These are phyloP conservation scores for Wickerhamiella alocasiicola DNA, from an alignment of 805 yeast species.

Conservation along the genomic window DNA sequence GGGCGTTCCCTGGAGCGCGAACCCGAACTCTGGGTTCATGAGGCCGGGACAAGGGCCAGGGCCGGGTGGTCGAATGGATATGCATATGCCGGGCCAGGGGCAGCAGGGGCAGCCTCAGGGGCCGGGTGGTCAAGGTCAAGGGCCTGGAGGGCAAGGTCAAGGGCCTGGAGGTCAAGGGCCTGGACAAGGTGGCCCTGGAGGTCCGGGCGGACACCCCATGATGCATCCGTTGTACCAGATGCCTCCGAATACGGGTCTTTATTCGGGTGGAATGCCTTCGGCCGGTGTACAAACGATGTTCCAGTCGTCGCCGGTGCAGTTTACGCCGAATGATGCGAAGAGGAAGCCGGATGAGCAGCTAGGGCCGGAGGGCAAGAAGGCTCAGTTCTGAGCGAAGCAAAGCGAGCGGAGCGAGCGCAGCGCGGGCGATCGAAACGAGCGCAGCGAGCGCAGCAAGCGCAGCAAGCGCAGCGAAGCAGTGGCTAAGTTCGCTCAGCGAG, in stretches of 20 bases:
- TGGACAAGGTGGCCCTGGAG: no score
- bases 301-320: constrained; percentile 4
- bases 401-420: no score
- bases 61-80: no score
- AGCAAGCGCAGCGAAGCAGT: no score
- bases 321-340: constrained; percentile 5
- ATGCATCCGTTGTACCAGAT: background rate
- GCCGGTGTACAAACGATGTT: constrained; percentile 2
- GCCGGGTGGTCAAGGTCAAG: no score
- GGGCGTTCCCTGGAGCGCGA: constrained; percentile 27
- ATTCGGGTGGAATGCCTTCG: constrained; percentile 2
- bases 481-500: no score
- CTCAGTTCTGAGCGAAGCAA: background rate
- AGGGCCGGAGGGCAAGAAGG: background rate
- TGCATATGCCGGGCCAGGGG: constrained; percentile 4
- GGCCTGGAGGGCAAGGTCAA: no score
- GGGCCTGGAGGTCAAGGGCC: no score
- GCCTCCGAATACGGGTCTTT: constrained; percentile 2
- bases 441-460: no score
- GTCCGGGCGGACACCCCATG: background rate
- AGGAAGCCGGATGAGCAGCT: constrained; percentile 1
- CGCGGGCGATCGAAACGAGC: no score
- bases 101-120: no score
- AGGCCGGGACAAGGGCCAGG: constrained; percentile 2
- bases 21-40: constrained; percentile 11